Evolutionary conservation across 495 filamentous ascomycete species (phyloP).

Genomic region (Penicillium herquei): DNA sequence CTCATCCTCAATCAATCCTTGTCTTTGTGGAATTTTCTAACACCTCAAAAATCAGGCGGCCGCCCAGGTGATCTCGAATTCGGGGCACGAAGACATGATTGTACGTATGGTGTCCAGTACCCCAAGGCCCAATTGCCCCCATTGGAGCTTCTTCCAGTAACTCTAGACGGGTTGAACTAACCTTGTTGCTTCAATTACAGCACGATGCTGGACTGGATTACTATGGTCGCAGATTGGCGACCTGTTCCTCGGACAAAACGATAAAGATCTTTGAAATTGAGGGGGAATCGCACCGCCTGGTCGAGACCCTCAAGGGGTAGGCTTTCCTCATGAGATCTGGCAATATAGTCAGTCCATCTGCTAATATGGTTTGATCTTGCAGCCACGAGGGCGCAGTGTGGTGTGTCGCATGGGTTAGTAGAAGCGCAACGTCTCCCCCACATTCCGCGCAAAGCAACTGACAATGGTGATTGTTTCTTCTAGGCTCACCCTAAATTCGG

Average conservation of each 20-base stretch:
- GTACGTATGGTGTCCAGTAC: conserved; percentile 56
- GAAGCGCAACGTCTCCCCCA: not conserved
- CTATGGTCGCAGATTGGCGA: conserved; percentile 94
- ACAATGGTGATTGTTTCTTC: conserved; percentile 9
- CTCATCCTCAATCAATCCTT: not conserved
- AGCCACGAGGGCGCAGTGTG: conserved; percentile 96
- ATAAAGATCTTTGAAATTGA: conserved; percentile 99
- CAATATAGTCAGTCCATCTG: not conserved
- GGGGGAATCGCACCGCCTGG: conserved; percentile 83
- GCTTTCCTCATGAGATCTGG: conserved; percentile 7
- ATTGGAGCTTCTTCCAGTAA: not conserved
- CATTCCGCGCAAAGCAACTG: conserved; percentile 13
- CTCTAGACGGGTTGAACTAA: conserved; percentile 10
- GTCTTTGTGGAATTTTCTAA: not conserved
- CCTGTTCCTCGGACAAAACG: conserved; percentile 95
- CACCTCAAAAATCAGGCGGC: conserved; percentile 48
- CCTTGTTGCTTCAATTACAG: conserved; percentile 40
- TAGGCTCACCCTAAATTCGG: conserved; percentile 96
- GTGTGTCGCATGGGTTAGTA: conserved; percentile 85
- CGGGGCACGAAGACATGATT: conserved; percentile 99
- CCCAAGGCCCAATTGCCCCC: conserved; percentile 4
- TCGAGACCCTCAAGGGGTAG: conserved; percentile 94
- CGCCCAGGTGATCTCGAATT: conserved; percentile 80
- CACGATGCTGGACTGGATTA: conserved; percentile 98
- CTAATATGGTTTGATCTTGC: conserved; percentile 7